phyloP scores from a whole-genome alignment of 176 grass and related monocot genomes.

The Lolium perenne region DNA sequence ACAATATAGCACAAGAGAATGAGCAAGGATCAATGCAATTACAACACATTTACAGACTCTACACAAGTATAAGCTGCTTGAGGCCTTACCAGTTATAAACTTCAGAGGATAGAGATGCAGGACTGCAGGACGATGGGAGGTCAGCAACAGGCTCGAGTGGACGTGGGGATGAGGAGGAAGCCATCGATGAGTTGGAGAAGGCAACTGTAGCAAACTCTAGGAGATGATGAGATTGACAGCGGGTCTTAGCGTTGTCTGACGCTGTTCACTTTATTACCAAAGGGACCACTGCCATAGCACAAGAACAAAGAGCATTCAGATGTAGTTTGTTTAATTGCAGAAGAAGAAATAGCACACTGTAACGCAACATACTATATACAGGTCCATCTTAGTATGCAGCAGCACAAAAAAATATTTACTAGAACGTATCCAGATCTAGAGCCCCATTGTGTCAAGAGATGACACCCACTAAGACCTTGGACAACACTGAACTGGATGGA shows the following conservation, averaged over 20 bases:
- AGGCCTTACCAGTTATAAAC: slow-evolving; percentile 15
- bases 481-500: too few relatives aligned
- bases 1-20: slow-evolving; percentile 3
- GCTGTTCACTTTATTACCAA: background rate
- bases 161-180: background rate
- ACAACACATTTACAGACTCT: background rate
- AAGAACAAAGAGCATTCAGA: background rate
- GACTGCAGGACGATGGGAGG: slow-evolving; percentile 5
- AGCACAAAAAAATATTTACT: background rate
- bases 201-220: slow-evolving; percentile 3
- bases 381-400: background rate
- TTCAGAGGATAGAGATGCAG: background rate
- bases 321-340: background rate
- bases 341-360: background rate
- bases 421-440: background rate
- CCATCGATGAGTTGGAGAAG: slow-evolving; percentile 7
- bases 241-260: background rate
- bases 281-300: background rate
- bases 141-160: background rate
- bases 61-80: slow-evolving; percentile 13
- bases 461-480: too few relatives aligned
- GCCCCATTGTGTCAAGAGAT: background rate
- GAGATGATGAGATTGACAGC: background rate
- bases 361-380: background rate
- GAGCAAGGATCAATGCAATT: slow-evolving; percentile 16